Evolutionary conservation across 768 basidiomycete genomes (phyloP), one percentile per base, ranked within the genome.

Genomic region (Suillus paluster): DNA sequence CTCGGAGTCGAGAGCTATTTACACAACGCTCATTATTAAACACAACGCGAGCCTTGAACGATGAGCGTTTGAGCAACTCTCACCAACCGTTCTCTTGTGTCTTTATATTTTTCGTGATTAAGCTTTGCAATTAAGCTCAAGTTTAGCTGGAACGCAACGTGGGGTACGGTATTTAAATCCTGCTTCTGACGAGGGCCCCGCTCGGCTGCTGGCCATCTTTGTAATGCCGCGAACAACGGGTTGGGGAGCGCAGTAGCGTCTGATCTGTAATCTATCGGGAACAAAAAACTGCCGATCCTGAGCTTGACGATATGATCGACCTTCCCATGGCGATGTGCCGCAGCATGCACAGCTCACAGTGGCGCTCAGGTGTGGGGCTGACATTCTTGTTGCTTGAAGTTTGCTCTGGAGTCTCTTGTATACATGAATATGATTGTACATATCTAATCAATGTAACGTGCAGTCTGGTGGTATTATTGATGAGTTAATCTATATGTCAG

Each of bases 381-480:
- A n/a, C 5, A 27, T 19, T 49, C 27, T 49, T 27, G 48, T 33
- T 8, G 25, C 15, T 50, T 50, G 19, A 7, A 33, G 25, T 27
- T 27, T 27, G 25, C 6, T 33, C 30, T 50, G 38, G 7, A 55
- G 6, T 39, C 38, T 21, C 12, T 21, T 55, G 53, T 55, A 25
- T 39, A 39, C 17, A 55, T 25, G 36, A 19, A 55, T 55, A 27
- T 55, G 54, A 55, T 55, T 39, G 53, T 53, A 54, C 34, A 54
- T 54, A 54, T 33, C 34, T 39, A 39, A 50, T 36, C 53, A 54
- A 9, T 54, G 34, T 54, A 23, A 17, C 54, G 6, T 55, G 54
- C 38, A 39, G 25, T 39, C 54, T 55, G 54, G 11, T 39, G 19
- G 25, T 11, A 55, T 55, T 55, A 55, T 54, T 38, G 53, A 27